Evolutionary conservation across 2,329 filamentous ascomycete genomes (phyloP), one percentile per base, ranked within the genome.

Genomic region (Fusarium sp.): DNA sequence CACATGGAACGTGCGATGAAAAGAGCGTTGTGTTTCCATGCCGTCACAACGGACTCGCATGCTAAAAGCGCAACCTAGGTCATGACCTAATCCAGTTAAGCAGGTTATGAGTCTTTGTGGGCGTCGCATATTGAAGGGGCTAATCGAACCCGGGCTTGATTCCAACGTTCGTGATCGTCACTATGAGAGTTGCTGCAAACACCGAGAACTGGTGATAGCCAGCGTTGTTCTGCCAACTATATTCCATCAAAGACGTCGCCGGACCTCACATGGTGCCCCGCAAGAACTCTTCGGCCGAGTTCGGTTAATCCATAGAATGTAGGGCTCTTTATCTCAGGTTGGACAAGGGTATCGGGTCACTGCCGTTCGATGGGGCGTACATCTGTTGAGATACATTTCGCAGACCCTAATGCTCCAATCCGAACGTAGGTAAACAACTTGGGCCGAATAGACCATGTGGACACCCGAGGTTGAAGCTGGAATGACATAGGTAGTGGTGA

Each of bases 81-180:
- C 13, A 11, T n/a, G 26, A 15, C 31, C 11, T 19, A 35, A 5
- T 12, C 28, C 22, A 40, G 6, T 6, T 22, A 10, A 48, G 22
- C 43, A 46, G 13, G 36, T 32, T 4, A 52, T 9, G 22, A 29
- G 31, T 4, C 28, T 51, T 19, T 31, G 28, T 15, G 46, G 24
- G 13, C 41, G 51, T 7, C 50, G 49, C 12, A 61, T 55, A 12
- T 41, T 43, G 25, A 70, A 64, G 4, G 73, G 54, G 7, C 62
- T 60, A 6, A 58, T 6, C 62, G 70, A 42, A 64, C 60, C 19
- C 19, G 19, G 19, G 19, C 19, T 19, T 75, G 6, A 52, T 75
- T 73, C 11, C 75, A 75, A 31, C 78, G 76, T 58, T 83, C 79
- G 38, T 83, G 78, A 44, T 83, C 80, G 45, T 83, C 80, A 19